Evolutionary conservation across 2,329 filamentous ascomycete species (phyloP).

Genomic region (Ophiocordyceps sinensis): DNA sequence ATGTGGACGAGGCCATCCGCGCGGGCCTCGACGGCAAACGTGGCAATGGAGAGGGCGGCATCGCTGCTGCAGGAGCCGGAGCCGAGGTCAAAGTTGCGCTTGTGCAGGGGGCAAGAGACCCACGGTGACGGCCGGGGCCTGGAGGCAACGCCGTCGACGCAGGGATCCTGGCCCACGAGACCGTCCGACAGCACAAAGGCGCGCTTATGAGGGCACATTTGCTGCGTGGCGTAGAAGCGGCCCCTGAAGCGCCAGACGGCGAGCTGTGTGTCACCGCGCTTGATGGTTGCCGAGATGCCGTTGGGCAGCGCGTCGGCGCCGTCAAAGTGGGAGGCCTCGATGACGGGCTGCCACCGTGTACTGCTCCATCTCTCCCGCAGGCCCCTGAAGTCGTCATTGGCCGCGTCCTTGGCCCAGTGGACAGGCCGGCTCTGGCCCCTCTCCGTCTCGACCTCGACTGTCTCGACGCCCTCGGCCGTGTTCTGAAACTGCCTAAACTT

Average conservation of each 20-base stretch:
- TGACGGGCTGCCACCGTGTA: conserved; percentile 63
- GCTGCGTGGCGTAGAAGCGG: conserved; percentile 71
- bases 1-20: conserved; percentile 64
- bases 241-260: conserved; percentile 75
- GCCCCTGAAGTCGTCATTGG: conserved; percentile 57
- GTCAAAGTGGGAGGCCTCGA: conserved; percentile 55
- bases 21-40: conserved; percentile 62
- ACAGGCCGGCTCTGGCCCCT: conserved; percentile 60
- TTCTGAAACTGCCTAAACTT: conserved; percentile 78
- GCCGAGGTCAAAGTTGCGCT: conserved; percentile 71
- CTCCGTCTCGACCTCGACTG: conserved; percentile 57
- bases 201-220: conserved; percentile 91
- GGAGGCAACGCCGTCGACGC: conserved; percentile 15
- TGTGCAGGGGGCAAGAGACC: conserved; percentile 79
- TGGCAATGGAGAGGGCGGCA: conserved; percentile 61
- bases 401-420: conserved; percentile 59
- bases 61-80: conserved; percentile 65
- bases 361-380: conserved; percentile 45
- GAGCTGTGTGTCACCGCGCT: conserved; percentile 78
- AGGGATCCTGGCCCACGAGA: conserved; percentile 53
- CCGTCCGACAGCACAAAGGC: conserved; percentile 83
- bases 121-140: conserved; percentile 36
- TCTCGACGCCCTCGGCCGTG: conserved; percentile 54
- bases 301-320: conserved; percentile 48
- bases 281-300: conserved; percentile 62